phyloP scores from a whole-genome alignment of 2,329 filamentous ascomycete species.

The Cladophialophora immunda region DNA sequence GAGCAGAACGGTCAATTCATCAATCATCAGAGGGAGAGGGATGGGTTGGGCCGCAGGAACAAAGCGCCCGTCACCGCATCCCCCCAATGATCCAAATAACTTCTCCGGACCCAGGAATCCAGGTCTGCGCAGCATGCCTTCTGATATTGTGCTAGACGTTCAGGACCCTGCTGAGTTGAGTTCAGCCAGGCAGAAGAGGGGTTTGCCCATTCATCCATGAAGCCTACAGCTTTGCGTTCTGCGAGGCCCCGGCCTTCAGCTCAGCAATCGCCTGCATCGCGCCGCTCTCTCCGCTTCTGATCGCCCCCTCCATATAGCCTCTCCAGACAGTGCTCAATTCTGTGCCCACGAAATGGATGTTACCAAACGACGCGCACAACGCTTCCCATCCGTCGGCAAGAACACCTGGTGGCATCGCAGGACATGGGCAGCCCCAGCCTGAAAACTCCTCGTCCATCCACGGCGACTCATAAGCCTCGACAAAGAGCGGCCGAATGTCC shows the following conservation, averaged over 20 bases:
- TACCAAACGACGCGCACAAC: constrained; percentile 49
- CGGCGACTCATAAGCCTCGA: constrained; percentile 43
- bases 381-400: constrained; percentile 46
- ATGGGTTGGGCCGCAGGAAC: not conserved
- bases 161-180: not conserved
- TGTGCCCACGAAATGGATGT: constrained; percentile 64
- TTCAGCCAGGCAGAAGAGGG: no score
- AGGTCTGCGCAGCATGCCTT: no score
- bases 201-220: not conserved
- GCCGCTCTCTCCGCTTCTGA: constrained; percentile 59
- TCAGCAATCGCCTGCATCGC: constrained; percentile 54
- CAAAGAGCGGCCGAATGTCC: constrained; percentile 28
- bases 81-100: not conserved
- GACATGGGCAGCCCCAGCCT: constrained; percentile 53
- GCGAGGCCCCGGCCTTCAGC: constrained; percentile 36
- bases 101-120: not conserved
- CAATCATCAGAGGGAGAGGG: not conserved
- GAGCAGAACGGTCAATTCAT: not conserved
- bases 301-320: constrained; percentile 68
- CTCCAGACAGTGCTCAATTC: constrained; percentile 64
- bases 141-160: not conserved
- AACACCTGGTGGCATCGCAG: constrained; percentile 51
- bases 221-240: constrained; percentile 26
- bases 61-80: not conserved
- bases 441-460: constrained; percentile 52